Percentiles rank a stretch among this genome's conserved stretches.
Conservation (phyloP, 2,329 filamentous ascomycete species). For the Rutstroemia sp. region DNA sequence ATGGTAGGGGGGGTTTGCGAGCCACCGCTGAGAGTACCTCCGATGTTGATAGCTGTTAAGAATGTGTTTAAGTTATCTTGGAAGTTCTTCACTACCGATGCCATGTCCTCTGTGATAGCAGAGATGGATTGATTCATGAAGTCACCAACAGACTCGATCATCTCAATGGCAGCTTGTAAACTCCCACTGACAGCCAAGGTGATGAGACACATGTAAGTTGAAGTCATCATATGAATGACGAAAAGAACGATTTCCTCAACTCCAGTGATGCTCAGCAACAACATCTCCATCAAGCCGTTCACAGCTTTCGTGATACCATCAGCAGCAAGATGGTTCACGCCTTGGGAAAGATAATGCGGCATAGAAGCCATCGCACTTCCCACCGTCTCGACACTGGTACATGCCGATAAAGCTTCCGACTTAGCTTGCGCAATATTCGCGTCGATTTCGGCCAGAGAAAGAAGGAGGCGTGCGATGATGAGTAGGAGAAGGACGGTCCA, state of each 20-base stretch:
- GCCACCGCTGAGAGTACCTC: constrained; percentile 33
- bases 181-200: constrained; percentile 75
- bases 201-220: constrained; percentile 85
- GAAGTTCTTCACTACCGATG: constrained; percentile 45
- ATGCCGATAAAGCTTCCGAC: constrained; percentile 76
- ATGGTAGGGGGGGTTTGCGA: constrained; percentile 42
- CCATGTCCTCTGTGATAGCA: constrained; percentile 38
- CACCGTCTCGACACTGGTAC: constrained; percentile 84
- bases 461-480: constrained; percentile 71
- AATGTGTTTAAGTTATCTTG: constrained; percentile 48
- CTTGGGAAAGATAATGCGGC: constrained; percentile 87
- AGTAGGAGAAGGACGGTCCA: constrained; percentile 90
- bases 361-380: constrained; percentile 96
- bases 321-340: constrained; percentile 81
- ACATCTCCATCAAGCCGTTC: constrained; percentile 68
- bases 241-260: constrained; percentile 87
- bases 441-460: constrained; percentile 67
- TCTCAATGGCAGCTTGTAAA: constrained; percentile 59
- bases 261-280: constrained; percentile 71
- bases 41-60: constrained; percentile 44
- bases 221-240: constrained; percentile 83
- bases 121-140: constrained; percentile 50
- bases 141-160: constrained; percentile 52
- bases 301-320: constrained; percentile 74
- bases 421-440: constrained; percentile 70